Evolutionary conservation across 2,329 filamentous ascomycete species (phyloP), one percentile per base, ranked within the genome.

Genomic region (Colletotrichum phormii): DNA sequence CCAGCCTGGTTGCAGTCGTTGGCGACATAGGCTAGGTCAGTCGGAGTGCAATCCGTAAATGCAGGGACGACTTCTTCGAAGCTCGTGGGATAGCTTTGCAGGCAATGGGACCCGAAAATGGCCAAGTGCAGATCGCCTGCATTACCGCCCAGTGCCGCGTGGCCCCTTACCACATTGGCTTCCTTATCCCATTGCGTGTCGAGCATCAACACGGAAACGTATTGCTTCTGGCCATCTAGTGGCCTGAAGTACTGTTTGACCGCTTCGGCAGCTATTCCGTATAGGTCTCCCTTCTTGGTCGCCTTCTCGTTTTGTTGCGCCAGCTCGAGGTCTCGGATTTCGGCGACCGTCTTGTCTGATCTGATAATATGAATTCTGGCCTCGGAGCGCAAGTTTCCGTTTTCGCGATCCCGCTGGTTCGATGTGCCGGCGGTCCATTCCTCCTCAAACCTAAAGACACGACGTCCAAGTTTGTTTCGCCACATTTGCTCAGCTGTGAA

Each of bases 401-500:
- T 86, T 66, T 91, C 89, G 74, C 88, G 87, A 80, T 98, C 97
- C 51, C 93, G 91, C 76, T 89, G 89, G 72, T 94, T 96, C 72
- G 94, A 87, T 1, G 94, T 94, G 8, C 95, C 95, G 3, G 91
- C 90, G 73, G 94, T 94, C 97, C 97, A 98, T 80, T 98, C 94
- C 82, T 99, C 97, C 77, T 98, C 97, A 75, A 97, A 95, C 55
- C 95, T 89, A 82, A 98, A 98, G 65, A 90, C 92, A 70, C 96
- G 91, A 71, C 96, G 90, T 11, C 95, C 95, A 76, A 98, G 90
- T 73, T 93, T 94, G 80, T 98, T 94, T 75, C 95, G 92, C 81
- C 91, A 93, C 96, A 98, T 98, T 81, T 98, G 95, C 81, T 99
- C 97, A 7, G 94, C 95, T 0, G 96, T 98, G 79, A 97, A 98